phyloP scores from a whole-genome alignment of 257 asterid species.

The Linaria vulgaris region DNA sequence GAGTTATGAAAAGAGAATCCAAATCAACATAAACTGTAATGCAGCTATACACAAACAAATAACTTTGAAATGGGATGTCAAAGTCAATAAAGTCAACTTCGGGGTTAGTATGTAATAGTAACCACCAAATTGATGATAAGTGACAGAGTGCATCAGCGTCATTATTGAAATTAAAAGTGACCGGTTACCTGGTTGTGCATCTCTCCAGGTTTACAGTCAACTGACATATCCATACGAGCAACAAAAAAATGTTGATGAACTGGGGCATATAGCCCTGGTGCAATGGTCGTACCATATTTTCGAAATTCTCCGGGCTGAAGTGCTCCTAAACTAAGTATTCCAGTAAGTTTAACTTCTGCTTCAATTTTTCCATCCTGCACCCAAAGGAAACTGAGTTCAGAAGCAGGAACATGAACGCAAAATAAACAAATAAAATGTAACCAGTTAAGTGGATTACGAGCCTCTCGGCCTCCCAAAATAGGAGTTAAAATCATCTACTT shows the following conservation, averaged over 20 bases:
- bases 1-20: not conserved
- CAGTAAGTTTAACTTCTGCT: constrained; percentile 97
- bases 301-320: constrained; percentile 83
- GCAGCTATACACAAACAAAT: not conserved
- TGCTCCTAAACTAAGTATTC: constrained; percentile 93
- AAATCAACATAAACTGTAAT: constrained; percentile 8
- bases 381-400: constrained; percentile 2
- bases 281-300: constrained; percentile 91
- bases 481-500: no score
- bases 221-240: constrained; percentile 98
- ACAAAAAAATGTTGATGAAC: constrained; percentile 98
- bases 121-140: not conserved
- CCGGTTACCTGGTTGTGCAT: constrained; percentile 76
- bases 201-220: constrained; percentile 94
- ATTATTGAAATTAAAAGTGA: not conserved
- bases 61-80: not conserved
- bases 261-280: constrained; percentile 95
- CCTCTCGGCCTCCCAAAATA: constrained; percentile 10
- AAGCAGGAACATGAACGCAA: not conserved
- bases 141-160: not conserved
- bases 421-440: not conserved
- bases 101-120: no score
- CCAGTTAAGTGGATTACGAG: not conserved
- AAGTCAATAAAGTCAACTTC: not conserved
- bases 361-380: constrained; percentile 97